Evolutionary conservation across 78 protist species (phyloP).

Genomic region (Tieghemostelium lacteum): DNA sequence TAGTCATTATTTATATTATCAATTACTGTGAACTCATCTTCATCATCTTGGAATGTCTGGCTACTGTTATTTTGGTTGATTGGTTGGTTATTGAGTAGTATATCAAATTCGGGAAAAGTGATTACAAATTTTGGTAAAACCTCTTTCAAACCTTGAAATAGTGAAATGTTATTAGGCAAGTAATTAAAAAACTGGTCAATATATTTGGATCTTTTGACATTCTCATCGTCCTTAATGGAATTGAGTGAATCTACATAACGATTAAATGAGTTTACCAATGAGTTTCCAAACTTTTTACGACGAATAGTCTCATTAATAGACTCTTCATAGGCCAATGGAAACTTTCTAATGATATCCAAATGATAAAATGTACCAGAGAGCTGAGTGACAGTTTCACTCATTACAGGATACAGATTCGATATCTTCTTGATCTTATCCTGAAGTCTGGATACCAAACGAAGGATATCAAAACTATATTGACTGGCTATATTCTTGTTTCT

Average conservation of each 20-base stretch:
- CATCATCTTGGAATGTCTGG: background rate
- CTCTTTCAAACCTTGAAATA: conserved; percentile 31
- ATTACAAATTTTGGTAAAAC: conserved; percentile 26
- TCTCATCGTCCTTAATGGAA: conserved; percentile 36
- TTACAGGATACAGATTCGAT: background rate
- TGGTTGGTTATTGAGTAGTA: background rate
- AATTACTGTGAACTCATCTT: conserved; percentile 54
- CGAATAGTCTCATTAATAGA: conserved; percentile 42
- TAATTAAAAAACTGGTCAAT: conserved; percentile 18
- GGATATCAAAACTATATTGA: too few relatives aligned
- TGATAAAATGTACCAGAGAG: conserved; percentile 22
- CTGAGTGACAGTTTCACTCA: conserved; percentile 20
- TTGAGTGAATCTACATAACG: conserved; percentile 37
- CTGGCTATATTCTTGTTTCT: conserved; percentile 6
- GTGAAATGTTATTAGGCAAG: conserved; percentile 21
- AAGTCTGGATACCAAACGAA: conserved; percentile 31
- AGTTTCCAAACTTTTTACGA: conserved; percentile 35
- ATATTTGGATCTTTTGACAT: conserved; percentile 30
- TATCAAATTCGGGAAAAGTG: conserved; percentile 36
- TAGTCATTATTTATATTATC: conserved; percentile 27
- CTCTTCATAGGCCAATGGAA: conserved; percentile 49
- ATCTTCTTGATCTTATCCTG: conserved; percentile 10
- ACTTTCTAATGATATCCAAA: conserved; percentile 24
- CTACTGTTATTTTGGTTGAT: background rate
- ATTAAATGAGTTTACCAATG: background rate